Percentiles rank a stretch among this genome's conserved stretches.
phyloP scores from a whole-genome alignment of 2,329 filamentous ascomycete species.

The Ophiostoma perfectum region DNA sequence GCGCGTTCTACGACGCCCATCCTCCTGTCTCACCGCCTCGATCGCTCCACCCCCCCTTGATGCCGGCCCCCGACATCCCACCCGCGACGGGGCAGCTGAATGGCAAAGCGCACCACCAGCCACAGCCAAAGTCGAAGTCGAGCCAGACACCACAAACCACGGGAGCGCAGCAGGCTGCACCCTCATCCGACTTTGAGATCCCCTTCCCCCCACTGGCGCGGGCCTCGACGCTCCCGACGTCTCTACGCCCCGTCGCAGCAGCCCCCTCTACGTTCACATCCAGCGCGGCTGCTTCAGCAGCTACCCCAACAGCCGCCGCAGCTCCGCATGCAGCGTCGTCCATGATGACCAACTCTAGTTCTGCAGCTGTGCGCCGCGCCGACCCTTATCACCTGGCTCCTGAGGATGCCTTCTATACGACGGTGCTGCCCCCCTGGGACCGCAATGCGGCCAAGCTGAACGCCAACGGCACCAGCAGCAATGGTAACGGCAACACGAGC shows the following conservation, averaged over 20 bases:
- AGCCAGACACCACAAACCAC: neutral
- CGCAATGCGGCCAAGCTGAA: constrained; percentile 28
- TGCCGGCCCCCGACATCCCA: constrained; percentile 8
- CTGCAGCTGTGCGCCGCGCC: constrained; percentile 32
- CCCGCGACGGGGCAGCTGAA: constrained; percentile 5
- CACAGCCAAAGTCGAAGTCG: neutral
- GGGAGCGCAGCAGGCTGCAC: constrained; percentile 3
- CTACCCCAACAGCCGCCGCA: constrained; percentile 16
- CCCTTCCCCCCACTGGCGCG: constrained; percentile 35
- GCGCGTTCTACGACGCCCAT: neutral
- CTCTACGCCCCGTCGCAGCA: constrained; percentile 25
- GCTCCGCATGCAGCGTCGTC: constrained; percentile 25
- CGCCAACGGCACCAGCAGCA: neutral
- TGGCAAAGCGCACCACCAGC: neutral
- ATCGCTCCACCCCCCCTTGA: neutral
- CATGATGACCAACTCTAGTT: neutral
- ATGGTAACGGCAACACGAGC: neutral
- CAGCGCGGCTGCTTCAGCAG: neutral
- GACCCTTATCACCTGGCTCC: constrained; percentile 70
- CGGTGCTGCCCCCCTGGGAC: constrained; percentile 53
- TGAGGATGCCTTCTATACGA: constrained; percentile 70
- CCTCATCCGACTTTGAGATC: constrained; percentile 28
- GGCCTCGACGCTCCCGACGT: constrained; percentile 38
- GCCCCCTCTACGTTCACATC: neutral
- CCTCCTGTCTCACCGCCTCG: neutral